These are phyloP conservation scores for Exophiala alcalophila DNA, from an alignment of 2,329 filamentous ascomycete species.

Conservation along the genomic window DNA sequence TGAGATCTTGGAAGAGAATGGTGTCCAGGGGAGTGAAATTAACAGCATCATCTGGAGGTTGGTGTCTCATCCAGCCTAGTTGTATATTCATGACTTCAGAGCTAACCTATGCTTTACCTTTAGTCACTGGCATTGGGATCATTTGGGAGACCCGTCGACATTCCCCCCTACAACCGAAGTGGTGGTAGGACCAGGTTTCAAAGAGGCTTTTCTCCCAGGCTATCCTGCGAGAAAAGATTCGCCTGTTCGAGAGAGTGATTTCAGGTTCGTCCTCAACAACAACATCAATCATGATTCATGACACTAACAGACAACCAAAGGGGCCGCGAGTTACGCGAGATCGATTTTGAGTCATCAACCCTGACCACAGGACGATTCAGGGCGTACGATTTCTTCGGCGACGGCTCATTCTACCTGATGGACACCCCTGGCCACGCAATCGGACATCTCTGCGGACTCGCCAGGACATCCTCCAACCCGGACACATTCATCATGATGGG, in stretches of 20 bases:
- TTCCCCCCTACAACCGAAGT: conserved; percentile 49
- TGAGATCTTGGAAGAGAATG: conserved; percentile 24
- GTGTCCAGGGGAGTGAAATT: conserved; percentile 9
- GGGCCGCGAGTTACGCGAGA: conserved; percentile 5
- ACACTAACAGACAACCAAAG: background rate
- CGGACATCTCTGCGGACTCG: conserved; percentile 50
- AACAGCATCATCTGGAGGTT: conserved; percentile 22
- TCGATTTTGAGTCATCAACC: conserved; percentile 1
- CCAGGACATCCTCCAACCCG: conserved; percentile 37
- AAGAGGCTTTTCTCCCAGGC: conserved; percentile 46
- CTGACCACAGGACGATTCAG: conserved; percentile 1
- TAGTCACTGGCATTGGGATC: conserved; percentile 39
- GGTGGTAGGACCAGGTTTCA: conserved; percentile 55
- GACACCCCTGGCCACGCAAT: conserved; percentile 47
- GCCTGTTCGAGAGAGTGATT: conserved; percentile 1
- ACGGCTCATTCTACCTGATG: conserved; percentile 42
- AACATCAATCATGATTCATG: background rate
- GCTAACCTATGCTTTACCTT: background rate
- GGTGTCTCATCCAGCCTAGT: background rate
- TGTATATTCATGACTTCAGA: background rate
- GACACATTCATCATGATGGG: conserved; percentile 11
- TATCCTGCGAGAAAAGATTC: conserved; percentile 42
- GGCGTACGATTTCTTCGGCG: conserved; percentile 39
- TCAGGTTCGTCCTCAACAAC: background rate
- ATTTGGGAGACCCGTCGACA: conserved; percentile 49